Base-by-base conservation (phyloP, 139 green algal genomes). In the Chlorella ohadii region DNA sequence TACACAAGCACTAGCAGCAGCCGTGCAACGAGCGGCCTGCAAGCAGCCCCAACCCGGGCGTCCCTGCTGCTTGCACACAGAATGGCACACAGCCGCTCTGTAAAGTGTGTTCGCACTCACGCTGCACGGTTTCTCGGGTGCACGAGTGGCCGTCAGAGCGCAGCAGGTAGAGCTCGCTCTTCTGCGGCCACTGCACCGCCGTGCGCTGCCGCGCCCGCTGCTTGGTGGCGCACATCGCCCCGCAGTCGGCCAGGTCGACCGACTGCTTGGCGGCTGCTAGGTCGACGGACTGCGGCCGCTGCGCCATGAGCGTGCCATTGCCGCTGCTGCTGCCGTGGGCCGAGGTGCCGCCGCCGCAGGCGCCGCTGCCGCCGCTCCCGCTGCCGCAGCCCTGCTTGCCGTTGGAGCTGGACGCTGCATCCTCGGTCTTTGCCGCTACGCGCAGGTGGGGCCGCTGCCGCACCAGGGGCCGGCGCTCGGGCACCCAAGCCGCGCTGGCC, bases 121-220 rank as follows among this genome's bases (percentile, higher is more conserved):
- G 44, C 55, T 81, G 38, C 55, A 99, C 97, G 0, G 93, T 94
- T 87, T 99, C 97, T 1, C 96, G 85, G 0, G 90, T 95, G 89
- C 97, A 99, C 47, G 90, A 95, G 78, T 96, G 94, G 55, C 97
- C 97, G 83, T 99, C 97, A 0, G 95, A 98, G n/a, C 97, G 78
- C 1, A 83, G 63, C 16, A 83, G 31, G 41, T 75, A 73, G 22
- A 83, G 65, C 41, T 83, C 78, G 63, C 78, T 73, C 63, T 83
- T 83, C 39, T 74, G 63, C 11, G 78, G 78, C 78, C 78, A 83
- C 41, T 61, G 78, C 61, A 61, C 59, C 15, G 57, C 57, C 0
- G 3, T 68, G 74, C 74, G 74, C 22, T 25, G 36, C 20, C 25
- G 51, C 51, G 15, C 55, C 17, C 25, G 15, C 9, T 31, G 39